Evolutionary conservation across 345 rosid species (phyloP), one percentile per base, ranked within the genome.

Genomic region (Trapa incisa): DNA sequence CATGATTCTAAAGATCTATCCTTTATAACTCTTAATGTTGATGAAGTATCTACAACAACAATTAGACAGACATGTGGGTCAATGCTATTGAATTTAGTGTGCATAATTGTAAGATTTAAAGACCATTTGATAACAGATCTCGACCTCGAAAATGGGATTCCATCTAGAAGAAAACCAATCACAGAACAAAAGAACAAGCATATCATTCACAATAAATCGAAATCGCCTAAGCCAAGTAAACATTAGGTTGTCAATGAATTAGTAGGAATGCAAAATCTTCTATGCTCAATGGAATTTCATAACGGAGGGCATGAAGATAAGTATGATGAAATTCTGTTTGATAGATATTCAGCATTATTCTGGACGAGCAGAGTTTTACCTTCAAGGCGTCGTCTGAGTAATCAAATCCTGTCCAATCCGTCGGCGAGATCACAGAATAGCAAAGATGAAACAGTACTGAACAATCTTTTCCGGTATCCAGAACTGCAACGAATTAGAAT

Each of bases 1-100:
- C 96, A 93, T 93, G 45, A n/a, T 36, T 42, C 36, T 35, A 8
- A n/a, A 45, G 11, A 11, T 45, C 12, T 45, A 45, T 45, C 48
- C 48, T 45, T 45, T 45, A 41, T 54, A 54, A 6, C 35, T n/a
- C 35, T n/a, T 10, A 22, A 6, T 6, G 22, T 22, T 54, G 60
- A 54, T 54, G 6, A 6, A 54, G 11, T 15, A n/a, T 54, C 60
- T 54, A 54, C 33, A 54, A 7, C n/a, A 54, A 17, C n/a, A 2
- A 12, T 54, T 22, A 54, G 7, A 54, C 60, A 22, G 11, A n/a
- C 5, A 54, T 22, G n/a, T 22, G 2, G 22, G 60, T 54, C 35
- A 5, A 22, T 6, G 35, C 43, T 1, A 5, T n/a, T 3, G 13
- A 11, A 15, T 41, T 41, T 41, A 35, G 32, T n/a, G 60, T 4